Percentiles rank a stretch among this genome's conserved stretches.
Evolutionary conservation across 1,284 basidiomycete genomes (phyloP).

Genomic region (Mycena sp.): DNA sequence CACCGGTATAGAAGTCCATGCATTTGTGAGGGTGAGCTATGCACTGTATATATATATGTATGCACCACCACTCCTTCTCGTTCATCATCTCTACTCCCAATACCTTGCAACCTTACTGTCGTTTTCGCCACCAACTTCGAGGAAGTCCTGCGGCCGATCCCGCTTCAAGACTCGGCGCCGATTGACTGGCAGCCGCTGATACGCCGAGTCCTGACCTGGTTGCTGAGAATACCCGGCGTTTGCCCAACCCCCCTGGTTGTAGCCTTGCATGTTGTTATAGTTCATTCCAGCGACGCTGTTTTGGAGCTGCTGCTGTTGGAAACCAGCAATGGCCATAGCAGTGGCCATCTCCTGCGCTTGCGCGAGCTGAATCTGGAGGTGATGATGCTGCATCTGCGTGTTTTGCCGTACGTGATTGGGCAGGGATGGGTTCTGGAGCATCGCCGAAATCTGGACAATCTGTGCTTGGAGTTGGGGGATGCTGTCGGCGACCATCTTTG

Average conservation of each 20-base stretch:
- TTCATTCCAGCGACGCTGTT: constrained; percentile 33
- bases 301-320: constrained; percentile 52
- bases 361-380: constrained; percentile 79
- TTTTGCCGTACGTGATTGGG: constrained; percentile 78
- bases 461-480: constrained; percentile 85
- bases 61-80: neutral
- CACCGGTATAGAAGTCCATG: constrained; percentile 2
- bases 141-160: constrained; percentile 83
- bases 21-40: neutral
- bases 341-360: constrained; percentile 63
- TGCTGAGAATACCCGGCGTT: constrained; percentile 49
- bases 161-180: constrained; percentile 78
- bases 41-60: neutral
- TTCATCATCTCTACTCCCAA: constrained; percentile 72
- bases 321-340: constrained; percentile 26
- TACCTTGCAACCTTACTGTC: constrained; percentile 74
- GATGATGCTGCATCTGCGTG: constrained; percentile 80
- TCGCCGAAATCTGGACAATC: constrained; percentile 75
- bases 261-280: constrained; percentile 26
- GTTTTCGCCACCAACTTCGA: constrained; percentile 73
- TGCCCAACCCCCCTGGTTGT: constrained; percentile 20
- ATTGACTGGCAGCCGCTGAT: constrained; percentile 82
- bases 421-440: constrained; percentile 79
- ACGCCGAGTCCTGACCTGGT: constrained; percentile 78
- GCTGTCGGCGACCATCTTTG: constrained; percentile 74